Evolutionary conservation across 2,329 filamentous ascomycete species (phyloP), one percentile per base, ranked within the genome.

Genomic region (Eurotiales sp.): DNA sequence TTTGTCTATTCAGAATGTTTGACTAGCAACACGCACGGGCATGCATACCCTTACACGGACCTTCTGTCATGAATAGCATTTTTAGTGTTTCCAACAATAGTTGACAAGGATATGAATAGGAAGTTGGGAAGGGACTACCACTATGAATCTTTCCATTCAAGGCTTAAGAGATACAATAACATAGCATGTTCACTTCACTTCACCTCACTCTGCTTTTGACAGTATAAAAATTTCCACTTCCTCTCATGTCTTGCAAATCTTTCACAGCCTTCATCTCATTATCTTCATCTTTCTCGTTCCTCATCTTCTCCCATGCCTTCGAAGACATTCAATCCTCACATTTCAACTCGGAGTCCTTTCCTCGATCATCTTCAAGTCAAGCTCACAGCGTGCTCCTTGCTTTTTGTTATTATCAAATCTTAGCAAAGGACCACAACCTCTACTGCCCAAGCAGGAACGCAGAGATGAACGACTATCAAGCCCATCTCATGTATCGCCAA

Each of bases 401-500:
- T 36, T 36, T 14, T n/a, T n/a, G n/a, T n/a, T n/a, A n/a, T n/a
- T n/a, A n/a, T n/a, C n/a, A n/a, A n/a, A n/a, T n/a, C n/a, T n/a
- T n/a, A n/a, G n/a, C n/a, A n/a, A n/a, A n/a, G n/a, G n/a, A n/a
- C n/a, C n/a, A n/a, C n/a, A n/a, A n/a, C n/a, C n/a, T n/a, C n/a
- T n/a, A n/a, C n/a, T n/a, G n/a, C n/a, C n/a, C n/a, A n/a, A n/a
- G n/a, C n/a, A n/a, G n/a, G n/a, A n/a, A n/a, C n/a, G 15, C 17
- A 37, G 34, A 37, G 34, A 37, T 37, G 34, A 21, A 37, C 34
- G 17, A 8, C 8, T 19, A 5, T 11, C 34, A 8, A 19, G 15
- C 34, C 12, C 34, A 8, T 37, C 34, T 17, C 8, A 50, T 43
- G 29, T 50, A 36, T 27, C n/a, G n/a, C 21, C 47, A 43, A n/a